These are phyloP conservation scores for Linaria vulgaris DNA, from an alignment of 257 asterid genomes.

Conservation along the genomic window DNA sequence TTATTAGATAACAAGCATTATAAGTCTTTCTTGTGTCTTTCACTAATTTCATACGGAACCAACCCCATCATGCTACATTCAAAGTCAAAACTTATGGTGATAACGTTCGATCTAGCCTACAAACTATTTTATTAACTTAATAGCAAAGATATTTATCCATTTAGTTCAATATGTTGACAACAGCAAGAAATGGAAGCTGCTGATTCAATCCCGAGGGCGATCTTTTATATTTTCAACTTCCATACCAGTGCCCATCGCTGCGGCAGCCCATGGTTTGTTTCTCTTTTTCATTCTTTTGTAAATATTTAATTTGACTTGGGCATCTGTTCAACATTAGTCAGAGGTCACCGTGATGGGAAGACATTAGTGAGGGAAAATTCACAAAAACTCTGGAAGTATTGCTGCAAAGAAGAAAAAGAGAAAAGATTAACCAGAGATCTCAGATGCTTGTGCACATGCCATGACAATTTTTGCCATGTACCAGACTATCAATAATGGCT, in stretches of 20 bases:
- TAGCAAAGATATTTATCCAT: slow-evolving; percentile 14
- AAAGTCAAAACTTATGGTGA: neutral
- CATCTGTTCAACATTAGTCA: too few relatives aligned
- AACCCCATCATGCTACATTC: slow-evolving; percentile 17
- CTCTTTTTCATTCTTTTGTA: slow-evolving; percentile 1
- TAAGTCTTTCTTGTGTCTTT: neutral
- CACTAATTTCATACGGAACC: neutral
- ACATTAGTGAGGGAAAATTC: too few relatives aligned
- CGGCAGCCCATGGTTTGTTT: slow-evolving; percentile 86
- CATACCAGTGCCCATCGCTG: slow-evolving; percentile 85
- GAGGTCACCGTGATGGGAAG: too few relatives aligned
- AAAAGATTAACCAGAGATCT: too few relatives aligned
- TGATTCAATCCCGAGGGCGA: slow-evolving; percentile 93
- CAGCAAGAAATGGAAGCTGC: slow-evolving; percentile 96
- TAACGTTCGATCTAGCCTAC: neutral
- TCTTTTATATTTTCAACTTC: slow-evolving; percentile 98
- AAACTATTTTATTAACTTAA: slow-evolving; percentile 3
- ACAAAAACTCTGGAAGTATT: too few relatives aligned
- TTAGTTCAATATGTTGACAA: slow-evolving; percentile 25
- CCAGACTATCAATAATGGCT: neutral
- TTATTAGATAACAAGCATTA: neutral
- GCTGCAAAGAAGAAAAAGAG: too few relatives aligned
- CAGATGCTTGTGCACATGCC: too few relatives aligned
- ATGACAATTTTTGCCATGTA: too few relatives aligned
- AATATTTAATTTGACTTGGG: too few relatives aligned